Evolutionary conservation across 2,329 filamentous ascomycete species (phyloP), one percentile per base, ranked within the genome.

Genomic region (Cladosporium sp.): DNA sequence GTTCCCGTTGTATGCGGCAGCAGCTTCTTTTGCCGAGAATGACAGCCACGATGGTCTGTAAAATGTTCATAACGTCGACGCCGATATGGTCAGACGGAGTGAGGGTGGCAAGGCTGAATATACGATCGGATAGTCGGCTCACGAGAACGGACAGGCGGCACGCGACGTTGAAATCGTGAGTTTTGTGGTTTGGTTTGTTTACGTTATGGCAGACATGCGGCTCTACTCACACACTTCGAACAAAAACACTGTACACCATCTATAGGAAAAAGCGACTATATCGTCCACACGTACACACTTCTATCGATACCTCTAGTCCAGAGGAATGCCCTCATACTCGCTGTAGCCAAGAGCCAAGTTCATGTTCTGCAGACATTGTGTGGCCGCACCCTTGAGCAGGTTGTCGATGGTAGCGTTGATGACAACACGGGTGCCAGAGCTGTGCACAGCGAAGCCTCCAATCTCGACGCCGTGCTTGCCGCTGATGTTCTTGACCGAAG

Each of bases 301-400:
- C 36, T 34, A 22, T 14, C 19, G 20, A 3, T 38, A 43, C 22
- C 19, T 25, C 25, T 34, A 54, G 34, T 56, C 75, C 60, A 84
- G 69, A 36, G 90, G 90, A 65, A 96, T 95, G 40, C 91, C 91
- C 72, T 95, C 89, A 70, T 91, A 96, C 77, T 96, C 91, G 47
- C 84, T 86, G 71, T 93, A 95, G 47, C 91, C 91, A 11, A 95
- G 82, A n/a, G 90, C 88, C 60, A 96, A 80, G 75, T 96, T 96
- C 90, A 96, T 94, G 76, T 96, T 96, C 81, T 95, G 92, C 73
- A 96, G 77, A 78, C 92, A 96, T 74, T 96, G 92, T 11, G 92
- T 96, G 6, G 90, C 90, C 56, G 92, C 92, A 61, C 92, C 92
- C 84, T 97, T 97, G 67, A 94, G 82, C 66, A 97, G 78, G 76